These are phyloP conservation scores for Amaranthus hypochondriacus DNA, from an alignment of 148 eudicot species.

Conservation along the genomic window DNA sequence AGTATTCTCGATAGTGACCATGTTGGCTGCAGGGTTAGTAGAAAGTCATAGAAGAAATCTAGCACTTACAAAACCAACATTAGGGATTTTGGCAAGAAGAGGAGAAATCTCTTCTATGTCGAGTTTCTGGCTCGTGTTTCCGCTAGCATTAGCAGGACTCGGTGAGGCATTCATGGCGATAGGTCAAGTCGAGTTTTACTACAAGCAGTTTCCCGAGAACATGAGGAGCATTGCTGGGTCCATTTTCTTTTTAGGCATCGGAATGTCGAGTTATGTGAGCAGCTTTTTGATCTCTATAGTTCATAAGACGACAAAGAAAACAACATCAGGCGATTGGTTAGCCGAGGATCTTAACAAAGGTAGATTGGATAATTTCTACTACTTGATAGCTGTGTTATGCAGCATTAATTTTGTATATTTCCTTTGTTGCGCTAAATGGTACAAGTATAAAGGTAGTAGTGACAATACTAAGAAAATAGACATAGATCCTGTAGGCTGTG, in stretches of 20 bases:
- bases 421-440: conserved; percentile 53
- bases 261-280: conserved; percentile 54
- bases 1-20: conserved; percentile 38
- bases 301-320: conserved; percentile 42
- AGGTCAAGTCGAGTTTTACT: conserved; percentile 78
- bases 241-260: conserved; percentile 60
- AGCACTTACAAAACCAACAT: conserved; percentile 46
- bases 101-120: conserved; percentile 74
- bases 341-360: conserved; percentile 74
- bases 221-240: conserved; percentile 87
- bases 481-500: conserved; percentile 10
- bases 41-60: conserved; percentile 42
- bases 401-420: conserved; percentile 44
- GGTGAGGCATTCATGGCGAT: conserved; percentile 62
- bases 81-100: conserved; percentile 32
- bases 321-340: conserved; percentile 48
- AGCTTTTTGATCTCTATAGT: conserved; percentile 55
- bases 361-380: conserved; percentile 58
- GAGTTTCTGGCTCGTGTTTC: conserved; percentile 62
- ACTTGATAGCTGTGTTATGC: conserved; percentile 49
- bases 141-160: conserved; percentile 52
- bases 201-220: conserved; percentile 91
- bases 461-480: conserved; percentile 13
- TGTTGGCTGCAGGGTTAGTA: conserved; percentile 52
- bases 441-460: conserved; percentile 52